Conservation (phyloP, 805 yeast species). For the Brettanomyces anomalus region DNA sequence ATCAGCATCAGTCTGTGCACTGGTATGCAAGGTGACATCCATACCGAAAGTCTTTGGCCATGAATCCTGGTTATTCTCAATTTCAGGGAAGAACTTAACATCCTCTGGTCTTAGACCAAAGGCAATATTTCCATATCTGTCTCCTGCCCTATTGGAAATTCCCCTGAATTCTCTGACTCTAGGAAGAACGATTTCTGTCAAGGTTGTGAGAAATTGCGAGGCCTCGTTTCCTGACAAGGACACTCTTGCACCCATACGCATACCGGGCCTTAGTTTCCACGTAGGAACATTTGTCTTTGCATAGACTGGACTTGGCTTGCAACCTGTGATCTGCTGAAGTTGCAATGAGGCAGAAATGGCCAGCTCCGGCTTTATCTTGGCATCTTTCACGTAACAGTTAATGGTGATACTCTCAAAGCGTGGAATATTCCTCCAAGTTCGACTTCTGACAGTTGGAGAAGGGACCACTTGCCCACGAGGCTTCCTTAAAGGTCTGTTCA, state of each 20-base stretch:
- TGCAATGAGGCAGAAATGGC: slow-evolving; percentile 72
- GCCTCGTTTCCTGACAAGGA: slow-evolving; percentile 71
- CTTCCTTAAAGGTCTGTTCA: slow-evolving; percentile 68
- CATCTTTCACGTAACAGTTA: slow-evolving; percentile 69
- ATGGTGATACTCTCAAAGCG: slow-evolving; percentile 56
- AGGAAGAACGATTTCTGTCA: slow-evolving; percentile 89
- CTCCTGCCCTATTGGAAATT: slow-evolving; percentile 69
- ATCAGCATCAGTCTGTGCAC: slow-evolving; percentile 83
- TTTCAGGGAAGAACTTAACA: slow-evolving; percentile 82
- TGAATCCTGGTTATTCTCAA: slow-evolving; percentile 80
- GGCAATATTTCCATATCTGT: slow-evolving; percentile 73
- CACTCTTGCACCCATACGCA: slow-evolving; percentile 85
- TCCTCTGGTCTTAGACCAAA: slow-evolving; percentile 77
- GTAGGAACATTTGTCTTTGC: slow-evolving; percentile 73
- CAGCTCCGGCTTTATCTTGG: slow-evolving; percentile 59
- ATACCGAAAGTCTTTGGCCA: slow-evolving; percentile 86
- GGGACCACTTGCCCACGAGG: slow-evolving; percentile 72
- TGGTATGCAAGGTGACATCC: slow-evolving; percentile 75
- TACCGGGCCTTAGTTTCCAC: slow-evolving; percentile 83
- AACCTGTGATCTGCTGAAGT: slow-evolving; percentile 91
- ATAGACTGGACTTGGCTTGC: slow-evolving; percentile 63
- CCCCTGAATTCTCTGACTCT: slow-evolving; percentile 85
- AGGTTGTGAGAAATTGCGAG: slow-evolving; percentile 75
- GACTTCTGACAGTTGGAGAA: slow-evolving; percentile 63
- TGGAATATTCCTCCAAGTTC: slow-evolving; percentile 67